Evolutionary conservation across 2,329 filamentous ascomycete genomes (phyloP), one percentile per base, ranked within the genome.

Genomic region (Hymenoscyphus albidus): DNA sequence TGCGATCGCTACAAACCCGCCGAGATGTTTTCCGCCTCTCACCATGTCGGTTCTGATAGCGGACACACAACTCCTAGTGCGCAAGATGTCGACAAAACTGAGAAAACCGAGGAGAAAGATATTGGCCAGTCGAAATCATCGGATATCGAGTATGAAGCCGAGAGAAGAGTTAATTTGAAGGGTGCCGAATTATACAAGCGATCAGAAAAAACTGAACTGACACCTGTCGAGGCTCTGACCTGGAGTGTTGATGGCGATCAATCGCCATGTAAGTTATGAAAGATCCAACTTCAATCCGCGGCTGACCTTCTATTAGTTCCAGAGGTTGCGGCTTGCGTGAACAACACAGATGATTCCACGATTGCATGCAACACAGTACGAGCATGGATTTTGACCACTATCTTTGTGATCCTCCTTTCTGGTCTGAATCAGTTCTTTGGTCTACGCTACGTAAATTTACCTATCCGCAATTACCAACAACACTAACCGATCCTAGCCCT

Each of bases 371-470:
- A 70, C 48, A 77, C 66, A 4, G 76, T 88, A 27, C 81, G 86
- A 59, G 85, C 85, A 32, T 88, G 86, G 86, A 80, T 80, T 1
- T 87, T 88, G 64, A 65, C 61, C 5, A 65, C 64, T 1, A 27
- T 65, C 12, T 70, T 88, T 39, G 61, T 65, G 1, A 64, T 67
- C 7, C 59, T 68, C 16, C 64, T 67, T 40, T 62, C 66, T 40
- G 65, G 58, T 39, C 51, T 68, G 18, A 69, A 70, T 55, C 60
- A 66, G 57, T 64, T 68, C 61, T 68, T 69, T 65, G 64, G 62
- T 51, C 65, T 68, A 6, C 67, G 62, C 38, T 64, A 61, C 48
- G 58, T 60, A 42, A 51, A 9, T 27, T 22, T 27, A 51, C 10
- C 18, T 6, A 44, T n/a, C 7, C n/a, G 2, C 6, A 44, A n/a